Base-by-base conservation (phyloP, 1,139 yeast species). In the Yamadazyma jaroonii region DNA sequence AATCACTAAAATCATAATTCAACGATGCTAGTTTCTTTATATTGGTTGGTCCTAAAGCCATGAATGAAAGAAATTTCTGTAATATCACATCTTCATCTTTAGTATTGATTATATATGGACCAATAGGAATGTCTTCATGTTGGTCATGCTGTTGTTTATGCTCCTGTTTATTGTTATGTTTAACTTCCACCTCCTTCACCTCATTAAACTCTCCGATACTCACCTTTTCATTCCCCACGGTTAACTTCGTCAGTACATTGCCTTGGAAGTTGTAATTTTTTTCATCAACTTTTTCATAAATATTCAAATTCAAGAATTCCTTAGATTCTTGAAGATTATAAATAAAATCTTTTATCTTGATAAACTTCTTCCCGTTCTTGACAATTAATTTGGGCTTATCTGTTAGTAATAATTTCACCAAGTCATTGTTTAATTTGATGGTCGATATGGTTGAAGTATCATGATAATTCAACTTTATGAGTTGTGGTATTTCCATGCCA, bases 31-130 rank as follows among this genome's bases (percentile, higher is more conserved):
- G 17, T 47, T 35, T 29, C 34, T 40, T 11, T 40, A 33, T 12
- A 58, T 41, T 25, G 40, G 39, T 54, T 8, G 76, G 76, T 8
- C 75, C 76, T 34, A 70, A 54, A 12, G 74, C 69, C 37, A 67
- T 34, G 41, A 62, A 55, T 35, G 60, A 55, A 14, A 67, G 44
- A 40, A 69, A 62, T 42, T 67, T 67, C 34, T 41, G 33, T 9
- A 48, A 24, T 6, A 53, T 37, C n/a, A 44, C 52, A 9, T 48
- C 35, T 10, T 44, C 39, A 3, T 62, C 34, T 40, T 67, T 72
- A 17, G 4, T 17, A 4, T 17, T 17, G 20, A 17, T 6, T 17
- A 4, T 17, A 17, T 17, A 17, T 4, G 20, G 6, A 4, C 6
- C 20, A 6, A 17, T 17, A 17, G n/a, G n/a, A n/a, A n/a, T n/a